Conservation (phyloP, 768 basidiomycete genomes). For the Collybiopsis luxurians region DNA sequence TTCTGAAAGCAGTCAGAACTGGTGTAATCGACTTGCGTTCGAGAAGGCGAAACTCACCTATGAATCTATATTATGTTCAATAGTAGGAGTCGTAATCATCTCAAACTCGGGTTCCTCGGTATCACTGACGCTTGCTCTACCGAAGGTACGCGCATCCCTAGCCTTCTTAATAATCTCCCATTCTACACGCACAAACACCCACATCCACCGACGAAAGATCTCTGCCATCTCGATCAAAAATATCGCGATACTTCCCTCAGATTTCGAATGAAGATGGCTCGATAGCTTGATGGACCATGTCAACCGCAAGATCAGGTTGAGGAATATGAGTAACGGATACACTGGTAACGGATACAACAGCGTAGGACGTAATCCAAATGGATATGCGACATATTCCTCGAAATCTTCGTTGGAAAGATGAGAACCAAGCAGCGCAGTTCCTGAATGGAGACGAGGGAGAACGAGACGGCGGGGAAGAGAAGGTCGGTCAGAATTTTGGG, state of each 20-base stretch:
- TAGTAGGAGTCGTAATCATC: constrained; percentile 32
- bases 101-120: constrained; percentile 37
- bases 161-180: constrained; percentile 84
- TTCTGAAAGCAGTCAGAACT: not conserved
- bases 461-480: constrained; percentile 41
- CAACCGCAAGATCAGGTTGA: constrained; percentile 8
- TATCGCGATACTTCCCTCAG: constrained; percentile 75
- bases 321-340: constrained; percentile 60
- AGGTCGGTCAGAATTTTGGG: constrained; percentile 23
- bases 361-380: constrained; percentile 71
- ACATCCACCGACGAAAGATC: constrained; percentile 90
- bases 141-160: constrained; percentile 23
- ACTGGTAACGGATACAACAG: constrained; percentile 78
- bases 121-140: constrained; percentile 21
- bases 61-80: constrained; percentile 13
- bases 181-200: constrained; percentile 96
- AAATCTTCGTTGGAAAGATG: constrained; percentile 15
- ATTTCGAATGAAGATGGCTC: constrained; percentile 8
- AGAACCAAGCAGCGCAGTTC: constrained; percentile 21
- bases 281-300: constrained; percentile 17
- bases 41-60: constrained; percentile 11
- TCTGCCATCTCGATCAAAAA: constrained; percentile 93
- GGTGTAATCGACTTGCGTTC: not conserved
- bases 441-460: constrained; percentile 46
- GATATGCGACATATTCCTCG: constrained; percentile 34